A percentile compares a stretch with the other conserved stretches of the same genome.
These are phyloP conservation scores for Diplocarpon rosae DNA, from an alignment of 2,329 filamentous ascomycete species.

Conservation along the genomic window DNA sequence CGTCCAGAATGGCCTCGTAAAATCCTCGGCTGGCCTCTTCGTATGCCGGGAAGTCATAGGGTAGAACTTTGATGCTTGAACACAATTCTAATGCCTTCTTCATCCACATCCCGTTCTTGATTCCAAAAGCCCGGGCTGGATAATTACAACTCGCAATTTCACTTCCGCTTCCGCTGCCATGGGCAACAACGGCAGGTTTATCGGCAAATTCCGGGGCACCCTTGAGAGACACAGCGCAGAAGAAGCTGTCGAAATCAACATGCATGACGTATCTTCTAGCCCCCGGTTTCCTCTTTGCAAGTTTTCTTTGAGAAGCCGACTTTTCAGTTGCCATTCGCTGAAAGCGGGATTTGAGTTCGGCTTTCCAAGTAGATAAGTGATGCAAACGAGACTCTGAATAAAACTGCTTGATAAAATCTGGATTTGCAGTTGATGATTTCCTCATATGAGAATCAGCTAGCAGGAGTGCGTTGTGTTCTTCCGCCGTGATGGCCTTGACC, in stretches of 20 bases:
- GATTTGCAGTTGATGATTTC: constrained; percentile 85
- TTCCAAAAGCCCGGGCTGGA: constrained; percentile 68
- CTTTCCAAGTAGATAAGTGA: constrained; percentile 94
- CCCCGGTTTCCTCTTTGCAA: constrained; percentile 44
- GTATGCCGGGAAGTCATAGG: constrained; percentile 91
- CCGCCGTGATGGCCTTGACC: constrained; percentile 53
- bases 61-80: constrained; percentile 76
- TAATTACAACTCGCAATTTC: constrained; percentile 99
- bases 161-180: constrained; percentile 72
- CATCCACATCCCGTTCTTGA: constrained; percentile 99
- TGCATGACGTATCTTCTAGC: constrained; percentile 78
- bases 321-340: constrained; percentile 71
- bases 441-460: constrained; percentile 75
- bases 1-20: constrained; percentile 70
- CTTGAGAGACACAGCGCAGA: constrained; percentile 82
- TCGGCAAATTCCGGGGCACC: constrained; percentile 62
- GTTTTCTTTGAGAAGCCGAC: constrained; percentile 35
- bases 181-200: constrained; percentile 81
- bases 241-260: constrained; percentile 97
- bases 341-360: constrained; percentile 79
- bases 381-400: constrained; percentile 93
- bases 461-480: constrained; percentile 83
- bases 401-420: constrained; percentile 86
- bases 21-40: constrained; percentile 84
- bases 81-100: constrained; percentile 75